These are phyloP conservation scores for Mortierella alpina DNA, from an alignment of 192 early-diverging fungal genomes.

Conservation along the genomic window DNA sequence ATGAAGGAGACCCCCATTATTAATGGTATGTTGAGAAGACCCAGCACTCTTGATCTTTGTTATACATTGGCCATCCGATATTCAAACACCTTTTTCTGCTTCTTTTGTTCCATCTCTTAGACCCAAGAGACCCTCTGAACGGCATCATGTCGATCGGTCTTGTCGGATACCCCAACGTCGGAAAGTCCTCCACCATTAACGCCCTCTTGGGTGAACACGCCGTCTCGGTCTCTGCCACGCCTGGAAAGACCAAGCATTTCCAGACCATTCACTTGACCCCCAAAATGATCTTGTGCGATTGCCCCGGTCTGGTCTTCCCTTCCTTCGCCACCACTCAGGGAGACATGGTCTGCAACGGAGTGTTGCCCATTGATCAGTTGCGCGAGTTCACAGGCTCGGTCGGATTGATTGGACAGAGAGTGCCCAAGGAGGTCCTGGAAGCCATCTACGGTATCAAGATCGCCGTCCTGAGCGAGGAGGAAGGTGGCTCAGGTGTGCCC, in stretches of 20 bases:
- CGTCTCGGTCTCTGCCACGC: constrained; percentile 96
- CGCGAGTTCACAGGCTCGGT: constrained; percentile 93
- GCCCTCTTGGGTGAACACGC: constrained; percentile 93
- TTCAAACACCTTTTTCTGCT: constrained; percentile 2
- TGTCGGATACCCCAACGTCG: constrained; percentile 99
- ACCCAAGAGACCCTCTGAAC: constrained; percentile 58
- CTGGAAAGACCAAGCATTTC: constrained; percentile 99
- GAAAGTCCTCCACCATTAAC: constrained; percentile 99
- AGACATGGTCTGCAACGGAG: constrained; percentile 98
- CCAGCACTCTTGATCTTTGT: not conserved
- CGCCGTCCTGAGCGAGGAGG: constrained; percentile 76
- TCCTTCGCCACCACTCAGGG: constrained; percentile 98
- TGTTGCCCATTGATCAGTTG: constrained; percentile 98
- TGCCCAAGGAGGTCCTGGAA: constrained; percentile 90
- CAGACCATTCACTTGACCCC: constrained; percentile 96
- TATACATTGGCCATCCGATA: not conserved
- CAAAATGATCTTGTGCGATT: constrained; percentile 93
- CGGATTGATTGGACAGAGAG: constrained; percentile 80
- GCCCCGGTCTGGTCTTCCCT: constrained; percentile 99
- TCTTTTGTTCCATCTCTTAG: constrained; percentile 12
- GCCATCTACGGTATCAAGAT: constrained; percentile 95
- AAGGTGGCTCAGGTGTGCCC: constrained; percentile 79
- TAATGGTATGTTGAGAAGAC: constrained; percentile 42
- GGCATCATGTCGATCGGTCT: constrained; percentile 86
- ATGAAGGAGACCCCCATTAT: constrained; percentile 57